phyloP scores from a whole-genome alignment of 768 basidiomycete species.

The Termitomyces bulborhizus region DNA sequence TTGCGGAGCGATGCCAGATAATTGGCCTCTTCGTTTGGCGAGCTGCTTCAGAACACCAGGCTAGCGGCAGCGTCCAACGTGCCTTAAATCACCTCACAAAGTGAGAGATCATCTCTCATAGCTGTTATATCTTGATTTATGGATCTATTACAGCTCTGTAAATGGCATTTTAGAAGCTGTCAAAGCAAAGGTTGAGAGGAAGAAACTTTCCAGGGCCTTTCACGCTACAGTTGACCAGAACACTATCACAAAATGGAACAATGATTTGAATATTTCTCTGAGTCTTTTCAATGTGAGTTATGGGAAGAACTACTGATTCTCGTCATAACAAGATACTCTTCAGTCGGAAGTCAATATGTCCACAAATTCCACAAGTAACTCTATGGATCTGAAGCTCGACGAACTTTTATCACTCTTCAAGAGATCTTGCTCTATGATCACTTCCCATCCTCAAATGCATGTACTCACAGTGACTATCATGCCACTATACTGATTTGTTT shows the following conservation, averaged over 20 bases:
- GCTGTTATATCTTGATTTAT: background rate
- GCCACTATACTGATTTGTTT: background rate
- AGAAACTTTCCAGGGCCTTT: background rate
- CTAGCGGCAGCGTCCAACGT: too few relatives aligned
- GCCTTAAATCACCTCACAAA: too few relatives aligned
- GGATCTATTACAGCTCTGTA: background rate
- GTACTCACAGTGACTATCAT: background rate
- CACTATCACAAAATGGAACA: constrained; percentile 4
- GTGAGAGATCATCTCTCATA: background rate
- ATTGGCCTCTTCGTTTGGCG: constrained; percentile 8
- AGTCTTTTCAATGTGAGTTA: constrained; percentile 6
- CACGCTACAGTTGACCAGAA: constrained; percentile 8
- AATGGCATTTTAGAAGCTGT: background rate
- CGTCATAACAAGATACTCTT: background rate
- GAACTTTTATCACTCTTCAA: constrained; percentile 1
- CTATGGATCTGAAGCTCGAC: constrained; percentile 2
- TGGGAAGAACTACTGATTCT: background rate
- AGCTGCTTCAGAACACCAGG: background rate
- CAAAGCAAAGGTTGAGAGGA: background rate
- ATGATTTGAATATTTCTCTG: constrained; percentile 1
- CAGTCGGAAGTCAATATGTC: constrained; percentile 7
- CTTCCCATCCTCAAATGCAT: background rate
- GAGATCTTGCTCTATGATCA: background rate
- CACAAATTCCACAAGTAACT: background rate
- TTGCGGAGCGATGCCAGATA: constrained; percentile 10